Evolutionary conservation across 2,329 filamentous ascomycete genomes (phyloP), one percentile per base, ranked within the genome.

Genomic region (Gaeumannomyces tritici): DNA sequence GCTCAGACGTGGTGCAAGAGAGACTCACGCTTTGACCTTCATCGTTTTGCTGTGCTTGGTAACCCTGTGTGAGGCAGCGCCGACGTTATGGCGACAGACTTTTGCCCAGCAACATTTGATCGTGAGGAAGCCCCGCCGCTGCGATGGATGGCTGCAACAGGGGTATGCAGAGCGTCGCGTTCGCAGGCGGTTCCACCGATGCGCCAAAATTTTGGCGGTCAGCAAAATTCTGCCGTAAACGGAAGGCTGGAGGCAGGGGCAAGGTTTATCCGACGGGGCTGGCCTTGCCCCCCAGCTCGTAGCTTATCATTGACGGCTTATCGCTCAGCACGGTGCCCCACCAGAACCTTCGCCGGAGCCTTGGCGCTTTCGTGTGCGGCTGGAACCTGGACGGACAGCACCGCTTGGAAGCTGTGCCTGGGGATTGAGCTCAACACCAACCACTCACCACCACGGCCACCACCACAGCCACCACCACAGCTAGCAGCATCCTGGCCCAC

Each of bases 11-110:
- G 42, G n/a, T 18, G 42, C 21, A 8, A 8, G 42, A 24, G 27
- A 33, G 7, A 31, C 60, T 35, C 28, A 61, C 60, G 60, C 60
- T 55, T 61, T 61, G 3, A 61, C 57, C 24, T 61, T 61, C 60
- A 61, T 61, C 26, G 56, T 28, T 15, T 13, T 29, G 21, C 42
- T 9, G 21, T 51, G 42, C 21, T 51, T 24, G 2, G 21, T 24
- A 51, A 8, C 21, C 4, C 15, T 42, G 15, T 42, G 35, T 6
- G 35, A 42, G 6, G 35, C 15, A 42, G 35, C 35, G 13, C 11
- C 13, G 35, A 18, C 15, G 35, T 42, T 42, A 42, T 18, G 13
- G 13, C 13, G 15, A 15, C 15, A 42, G 4, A 31, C 31, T 31
- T 31, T 31, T 31, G 31, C 12, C 35, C 35, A 42, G 35, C 35